Base-by-base conservation (phyloP, 345 rosid species). In the Citrus hindsii region DNA sequence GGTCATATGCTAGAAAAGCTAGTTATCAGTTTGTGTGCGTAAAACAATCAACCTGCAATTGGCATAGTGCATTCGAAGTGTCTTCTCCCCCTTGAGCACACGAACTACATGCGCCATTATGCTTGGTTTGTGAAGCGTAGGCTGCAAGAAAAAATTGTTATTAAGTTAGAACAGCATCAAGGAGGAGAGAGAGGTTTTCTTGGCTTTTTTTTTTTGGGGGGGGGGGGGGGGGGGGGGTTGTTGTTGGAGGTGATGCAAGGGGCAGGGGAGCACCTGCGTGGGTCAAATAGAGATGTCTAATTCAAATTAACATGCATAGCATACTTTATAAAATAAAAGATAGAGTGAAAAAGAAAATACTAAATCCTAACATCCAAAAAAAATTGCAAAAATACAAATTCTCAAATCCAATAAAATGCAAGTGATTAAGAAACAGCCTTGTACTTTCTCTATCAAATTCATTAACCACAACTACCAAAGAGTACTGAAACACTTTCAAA, bases 21-120 rank as follows among this genome's bases (percentile, higher is more conserved):
- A 74, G 69, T 74, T 30, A 8, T 28, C 9, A 13, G 12, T 46
- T 9, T 42, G 18, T 32, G 35, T 59, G n/a, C 22, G 27, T 13
- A 51, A 67, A 63, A 75, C 40, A 80, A 77, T 77, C 78, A 76
- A 95, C 99, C 99, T 94, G 98, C 99, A 96, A 85, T 96, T 96
- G 79, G 99, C 99, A 84, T 96, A 96, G 86, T 94, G 99, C 97
- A 96, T 95, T 56, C 99, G 92, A 79, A 96, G 90, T 69, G 99
- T 92, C 87, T 90, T 96, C 86, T 96, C 98, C 66, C 98, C 98
- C 81, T 87, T 89, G 81, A 96, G 82, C 32, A 96, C 97, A 69
- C 98, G 97, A 77, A 96, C 99, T 0, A 87, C 85, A 75, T 96
- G 97, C 35, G 99, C 99, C 99, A 96, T 94, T 87, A 96, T 86